Evolutionary conservation across 345 rosid species (phyloP), one percentile per base, ranked within the genome.

Genomic region (Heritiera fomes): DNA sequence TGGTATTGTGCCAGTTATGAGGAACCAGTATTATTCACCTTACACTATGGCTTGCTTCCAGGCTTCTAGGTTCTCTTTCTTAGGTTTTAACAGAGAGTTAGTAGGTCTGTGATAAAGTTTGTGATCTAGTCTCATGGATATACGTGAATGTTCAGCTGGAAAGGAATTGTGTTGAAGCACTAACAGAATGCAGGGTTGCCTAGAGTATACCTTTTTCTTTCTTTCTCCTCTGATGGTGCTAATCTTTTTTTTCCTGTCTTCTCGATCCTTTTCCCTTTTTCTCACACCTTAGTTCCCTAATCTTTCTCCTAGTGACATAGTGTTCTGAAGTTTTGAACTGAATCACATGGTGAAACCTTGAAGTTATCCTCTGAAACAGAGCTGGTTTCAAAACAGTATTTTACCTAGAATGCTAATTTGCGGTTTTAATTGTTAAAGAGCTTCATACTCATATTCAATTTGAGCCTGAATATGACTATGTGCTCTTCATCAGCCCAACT

Each of bases 111-210:
- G 34, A 30, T 53, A 62, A 15, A n/a, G 32, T 20, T 76, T 77
- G 30, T 58, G 7, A 49, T 40, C 8, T 59, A 46, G 60, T 28
- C 14, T 67, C 71, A 8, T 12, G 41, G 13, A 28, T 70, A n/a
- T 50, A 46, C 45, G 41, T 78, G 63, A 77, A 66, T 73, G 62
- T 53, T 60, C 45, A 72, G n/a, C 55, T 46, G 18, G 63, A 47
- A 55, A 38, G 60, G n/a, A 13, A 65, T 7, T 11, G 55, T 72
- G 60, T 72, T 46, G 1, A 52, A 45, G 68, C 63, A 32, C 43
- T 43, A n/a, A 28, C 6, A 58, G 45, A 63, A 81, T 40, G 59
- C 28, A 66, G n/a, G 40, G 30, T 78, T 64, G 30, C 70, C 40
- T 6, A 50, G 59, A 17, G 59, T 79, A 15, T 55, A 17, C 63